Evolutionary conservation across 345 rosid genomes (phyloP), one percentile per base, ranked within the genome.

Genomic region (Cardiospermum halicacabum): DNA sequence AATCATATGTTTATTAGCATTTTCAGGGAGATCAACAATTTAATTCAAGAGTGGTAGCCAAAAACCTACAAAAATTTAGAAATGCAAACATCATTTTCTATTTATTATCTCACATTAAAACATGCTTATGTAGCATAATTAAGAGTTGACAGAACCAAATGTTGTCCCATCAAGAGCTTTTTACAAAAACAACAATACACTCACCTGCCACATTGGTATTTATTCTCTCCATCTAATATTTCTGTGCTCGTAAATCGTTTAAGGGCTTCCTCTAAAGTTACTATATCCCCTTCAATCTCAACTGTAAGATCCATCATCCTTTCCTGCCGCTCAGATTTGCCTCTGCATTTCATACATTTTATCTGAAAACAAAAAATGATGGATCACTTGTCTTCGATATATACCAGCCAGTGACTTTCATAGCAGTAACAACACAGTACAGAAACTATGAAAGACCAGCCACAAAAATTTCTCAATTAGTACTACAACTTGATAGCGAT

Each of bases 291-390:
- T 64, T 80, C 96, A 65, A 91, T 89, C 82, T 95, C 99, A 75
- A 95, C 94, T 5, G 99, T 81, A 56, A 95, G 86, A 81, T 95
- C 98, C 98, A 95, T 95, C 86, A 95, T 91, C 81, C 89, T 84
- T 81, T 95, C 99, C 21, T 72, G 84, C 67, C 80, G 75, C 72
- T 88, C 98, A 34, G 96, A 91, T 69, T 89, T 95, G 69, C 80
- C 84, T 60, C 77, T 84, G 72, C 99, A 95, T 67, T 83, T 91
- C 83, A 82, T 76, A 86, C 99, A 95, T 79, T 79, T 79, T 69
- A 95, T 89, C 99, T 95, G 73, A 36, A 56, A 67, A 61, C 40
- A 73, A 66, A n/a, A n/a, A 69, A 8, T 22, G 8, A 22, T 11
- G 28, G 24, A 47, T 32, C 15, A 66, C 32, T 57, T 6, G 24